These are phyloP conservation scores for Candida ascalaphidarum DNA, from an alignment of 805 yeast species.

Conservation along the genomic window DNA sequence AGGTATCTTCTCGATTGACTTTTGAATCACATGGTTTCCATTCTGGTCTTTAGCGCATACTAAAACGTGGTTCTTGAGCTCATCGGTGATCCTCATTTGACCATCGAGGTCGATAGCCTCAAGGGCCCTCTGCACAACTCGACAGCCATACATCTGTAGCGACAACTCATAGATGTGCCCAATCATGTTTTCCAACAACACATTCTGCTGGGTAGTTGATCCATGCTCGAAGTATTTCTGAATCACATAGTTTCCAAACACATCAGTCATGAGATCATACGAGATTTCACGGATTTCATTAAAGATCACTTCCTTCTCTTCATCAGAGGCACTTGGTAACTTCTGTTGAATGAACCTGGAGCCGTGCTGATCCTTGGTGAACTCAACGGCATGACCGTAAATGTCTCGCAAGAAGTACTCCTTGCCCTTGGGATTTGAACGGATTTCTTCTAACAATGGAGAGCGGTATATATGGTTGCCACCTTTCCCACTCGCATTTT, in stretches of 20 bases:
- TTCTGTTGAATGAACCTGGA: constrained; percentile 93
- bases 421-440: constrained; percentile 53
- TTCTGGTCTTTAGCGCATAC: constrained; percentile 75
- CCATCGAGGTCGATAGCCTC: constrained; percentile 60
- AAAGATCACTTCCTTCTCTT: constrained; percentile 71
- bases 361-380: constrained; percentile 94
- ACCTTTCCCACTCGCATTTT: constrained; percentile 10
- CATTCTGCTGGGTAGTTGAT: constrained; percentile 54
- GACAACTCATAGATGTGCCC: constrained; percentile 71
- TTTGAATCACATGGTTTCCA: constrained; percentile 96
- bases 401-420: constrained; percentile 62
- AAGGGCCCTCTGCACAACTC: constrained; percentile 92
- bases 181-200: constrained; percentile 61
- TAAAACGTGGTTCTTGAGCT: constrained; percentile 60
- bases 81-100: constrained; percentile 61
- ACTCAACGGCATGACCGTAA: constrained; percentile 82
- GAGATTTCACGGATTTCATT: constrained; percentile 73
- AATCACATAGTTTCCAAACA: constrained; percentile 94
- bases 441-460: constrained; percentile 77
- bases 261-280: constrained; percentile 84
- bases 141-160: constrained; percentile 94
- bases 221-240: constrained; percentile 91
- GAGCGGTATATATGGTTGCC: constrained; percentile 55
- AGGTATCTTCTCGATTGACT: constrained; percentile 82
- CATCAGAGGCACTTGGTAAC: constrained; percentile 54